Base-by-base conservation (phyloP, 176 grass and related monocot genomes). In the Rhynchospora tenuis region DNA sequence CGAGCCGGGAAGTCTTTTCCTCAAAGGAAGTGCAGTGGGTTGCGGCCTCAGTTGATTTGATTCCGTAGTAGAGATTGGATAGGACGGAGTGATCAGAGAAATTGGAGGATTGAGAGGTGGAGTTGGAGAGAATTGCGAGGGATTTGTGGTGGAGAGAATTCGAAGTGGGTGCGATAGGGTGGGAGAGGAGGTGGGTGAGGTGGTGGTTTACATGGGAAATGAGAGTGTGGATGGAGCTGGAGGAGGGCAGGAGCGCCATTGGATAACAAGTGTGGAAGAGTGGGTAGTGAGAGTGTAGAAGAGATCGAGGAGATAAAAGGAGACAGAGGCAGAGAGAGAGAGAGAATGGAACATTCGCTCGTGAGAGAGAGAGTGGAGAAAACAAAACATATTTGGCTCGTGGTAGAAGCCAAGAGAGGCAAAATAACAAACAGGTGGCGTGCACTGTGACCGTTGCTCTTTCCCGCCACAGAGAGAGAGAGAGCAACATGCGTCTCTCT, bases 201-300 rank as follows among this genome's bases (percentile, higher is more conserved):
- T 98, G 92, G 62, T 77, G 73, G 63, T 93, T 61, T 28, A 95
- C 44, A 52, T 88, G 88, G 64, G 89, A 81, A 33, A 93, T 88
- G 66, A 98, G 84, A 27, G 82, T 83, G 47, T n/a, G 48, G 56
- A 95, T 91, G 63, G 89, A 86, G 73, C 54, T n/a, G n/a, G 78
- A 81, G 46, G 80, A 82, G 1, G 80, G 42, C 0, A 82, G 2
- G 7, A 82, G 80, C 1, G 80, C 60, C 80, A 82, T 82, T 31
- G 56, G 29, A 2, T 47, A 73, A 51, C 19, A 15, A 51, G 24
- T 1, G n/a, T n/a, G n/a, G n/a, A n/a, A 4, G 45, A n/a, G 26
- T 27, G 71, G 13, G 20, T 16, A 52, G 8, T 11, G 12, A 75
- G 0, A 2, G 48, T 29, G 46, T 75, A 16, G 20, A 73, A n/a